Evolutionary conservation across 73 alveolate genomes (phyloP), one percentile per base, ranked within the genome.

Genomic region (Loxodes magnus): DNA sequence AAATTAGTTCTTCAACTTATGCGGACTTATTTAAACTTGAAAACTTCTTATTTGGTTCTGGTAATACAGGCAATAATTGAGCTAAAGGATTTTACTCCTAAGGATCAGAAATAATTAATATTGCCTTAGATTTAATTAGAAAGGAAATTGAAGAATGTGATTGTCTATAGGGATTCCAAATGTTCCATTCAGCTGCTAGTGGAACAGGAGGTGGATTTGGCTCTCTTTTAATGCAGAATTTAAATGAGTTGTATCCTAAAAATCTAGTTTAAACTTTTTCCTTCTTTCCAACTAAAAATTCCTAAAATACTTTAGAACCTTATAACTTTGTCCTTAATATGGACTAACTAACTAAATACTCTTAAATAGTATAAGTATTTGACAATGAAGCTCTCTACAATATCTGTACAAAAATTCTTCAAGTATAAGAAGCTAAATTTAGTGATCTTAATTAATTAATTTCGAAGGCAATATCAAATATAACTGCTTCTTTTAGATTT

Each of bases 11-110:
- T 20, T 97, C 95, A 27, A 96, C 98, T 21, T 91, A 79, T 51
- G 97, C 97, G 35, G 96, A 93, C 76, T 88, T 93, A 67, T 93
- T 93, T 96, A 90, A 97, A 76, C 99, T 98, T 6, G 99, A 93
- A 75, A 93, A 90, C 97, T 93, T 93, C 83, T 94, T 93, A 59
- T 87, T 87, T 64, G 98, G 99, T n/a, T 76, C 82, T 60, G 68
- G 92, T 28, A 94, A 94, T 28, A 93, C 96, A 2, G 99, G 99
- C 24, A 90, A 90, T 81, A 93, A 93, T 75, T 93, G 99, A 97
- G 99, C 99, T 55, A 93, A 93, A 82, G 99, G 98, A 48, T 96
- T 84, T 64, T 88, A 87, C 74, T 87, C 97, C 67, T 95, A 89
- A 74, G 96, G 96, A 33, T 93, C 94, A 44, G 95, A 89, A 56